Evolutionary conservation across 345 rosid genomes (phyloP), one percentile per base, ranked within the genome.

Genomic region (Aurinia saxatilis): DNA sequence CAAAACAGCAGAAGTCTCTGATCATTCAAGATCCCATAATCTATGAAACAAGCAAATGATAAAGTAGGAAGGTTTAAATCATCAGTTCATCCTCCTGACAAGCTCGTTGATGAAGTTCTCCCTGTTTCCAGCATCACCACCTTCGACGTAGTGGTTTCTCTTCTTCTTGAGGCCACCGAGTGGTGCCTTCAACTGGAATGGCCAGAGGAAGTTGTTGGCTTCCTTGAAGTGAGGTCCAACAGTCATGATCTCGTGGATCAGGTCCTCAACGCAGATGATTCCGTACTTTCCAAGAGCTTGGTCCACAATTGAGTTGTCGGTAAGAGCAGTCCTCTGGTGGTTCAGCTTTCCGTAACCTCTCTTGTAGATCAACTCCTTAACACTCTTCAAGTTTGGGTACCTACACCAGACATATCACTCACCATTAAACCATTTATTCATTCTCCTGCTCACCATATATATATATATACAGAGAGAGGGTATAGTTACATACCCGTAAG

Each of bases 211-310:
- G 84, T 87, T 71, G 81, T 85, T 50, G 83, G 96, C 96, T 70
- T 92, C 89, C 81, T 89, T 92, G 75, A 92, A 92, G 56, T 89
- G 95, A 30, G 95, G 95, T 10, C 98, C 98, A 0, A 92, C 96
- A 0, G 91, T 86, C 76, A 87, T 54, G 34, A 92, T 86, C 75
- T 89, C 98, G 35, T 91, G 96, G 63, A 91, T 82, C 18, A 91
- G 75, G 73, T 85, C 98, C 63, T 91, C 98, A 27, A 60, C 55
- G 64, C 87, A 89, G 71, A 89, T 78, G 40, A 89, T 87, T 7
- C 91, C 93, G 19, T 73, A 66, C 73, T 82, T 82, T 0, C 96
- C 96, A 8, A 92, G 58, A 47, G 71, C 86, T 95, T 84, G 88
- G 64, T 92, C 97, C 18, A 92, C 58, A 2, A 92, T 64, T 0